Evolutionary conservation across 352 stramenopile species (phyloP), one percentile per base, ranked within the genome.

Genomic region (Stephanocyclus meneghinianus): DNA sequence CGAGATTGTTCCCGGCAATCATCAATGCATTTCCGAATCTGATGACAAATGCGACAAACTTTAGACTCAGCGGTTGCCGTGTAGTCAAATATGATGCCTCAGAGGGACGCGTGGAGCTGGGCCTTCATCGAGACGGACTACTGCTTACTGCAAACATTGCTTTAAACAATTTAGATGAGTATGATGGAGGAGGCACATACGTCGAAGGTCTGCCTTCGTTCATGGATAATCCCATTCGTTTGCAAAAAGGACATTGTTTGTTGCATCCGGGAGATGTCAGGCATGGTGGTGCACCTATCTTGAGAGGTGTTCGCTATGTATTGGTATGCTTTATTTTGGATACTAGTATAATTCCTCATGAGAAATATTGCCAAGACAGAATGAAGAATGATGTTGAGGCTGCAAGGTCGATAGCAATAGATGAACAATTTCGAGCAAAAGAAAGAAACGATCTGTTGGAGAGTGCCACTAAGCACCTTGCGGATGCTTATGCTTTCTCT

Each of bases 71-170:
- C 21, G 74, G 63, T 29, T 78, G 63, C 59, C 62, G 76, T 37
- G 60, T 87, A 16, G 78, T 85, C 47, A 81, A 86, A 47, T 86
- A 86, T 57, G 73, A 86, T 76, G 78, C 78, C 13, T 45, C 61
- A 3, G 59, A 74, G 18, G 78, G 78, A 29, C 60, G 44, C 26
- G 74, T 82, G 5, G 78, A 86, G 48, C 35, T 86, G 9, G 78
- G 78, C 42, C 48, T 78, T 42, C 78, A 86, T 64, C 55, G 78
- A 60, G 78, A 86, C 71, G 74, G 74, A 55, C 55, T 80, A 7
- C 44, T 86, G 7, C 9, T 86, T 13, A 86, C 78, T 47, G 78
- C 73, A 0, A 86, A 82, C 62, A 80, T 84, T 73, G 76, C 76
- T 44, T 53, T 84, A 56, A 84, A 80, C 50, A 59, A 59, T 53